phyloP scores from a whole-genome alignment of 2,329 filamentous ascomycete species.

The Ophiocordyceps unilateralis region DNA sequence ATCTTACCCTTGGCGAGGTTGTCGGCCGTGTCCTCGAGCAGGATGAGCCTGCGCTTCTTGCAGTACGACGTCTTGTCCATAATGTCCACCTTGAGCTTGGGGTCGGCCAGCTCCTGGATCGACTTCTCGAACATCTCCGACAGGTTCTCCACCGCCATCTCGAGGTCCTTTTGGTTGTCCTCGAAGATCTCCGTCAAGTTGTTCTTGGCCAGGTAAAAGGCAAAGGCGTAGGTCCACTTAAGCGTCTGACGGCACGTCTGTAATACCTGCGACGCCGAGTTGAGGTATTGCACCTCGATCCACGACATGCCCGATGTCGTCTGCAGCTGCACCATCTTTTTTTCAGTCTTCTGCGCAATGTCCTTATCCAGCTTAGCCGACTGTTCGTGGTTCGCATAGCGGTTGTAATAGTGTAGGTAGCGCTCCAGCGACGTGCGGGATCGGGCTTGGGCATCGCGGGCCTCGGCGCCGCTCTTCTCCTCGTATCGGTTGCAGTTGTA shows the following conservation, averaged over 20 bases:
- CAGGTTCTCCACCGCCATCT: conserved; percentile 89
- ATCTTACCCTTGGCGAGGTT: conserved; percentile 66
- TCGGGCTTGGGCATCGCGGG: conserved; percentile 79
- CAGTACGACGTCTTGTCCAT: conserved; percentile 98
- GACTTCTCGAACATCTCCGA: conserved; percentile 99
- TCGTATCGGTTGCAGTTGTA: conserved; percentile 98
- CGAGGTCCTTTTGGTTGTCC: conserved; percentile 94
- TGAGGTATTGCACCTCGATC: conserved; percentile 97
- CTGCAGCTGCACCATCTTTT: conserved; percentile 96
- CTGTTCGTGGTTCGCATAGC: conserved; percentile 97
- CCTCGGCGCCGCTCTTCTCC: conserved; percentile 84
- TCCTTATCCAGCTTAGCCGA: conserved; percentile 94
- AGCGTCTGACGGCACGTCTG: conserved; percentile 96
- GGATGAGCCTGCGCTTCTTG: conserved; percentile 75
- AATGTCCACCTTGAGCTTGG: conserved; percentile 95
- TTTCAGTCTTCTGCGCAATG: conserved; percentile 88
- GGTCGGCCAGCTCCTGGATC: conserved; percentile 61
- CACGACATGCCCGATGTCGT: conserved; percentile 90
- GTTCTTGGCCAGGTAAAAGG: conserved; percentile 90
- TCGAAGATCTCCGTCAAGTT: conserved; percentile 96
- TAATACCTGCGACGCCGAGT: conserved; percentile 79
- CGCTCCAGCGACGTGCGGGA: conserved; percentile 81
- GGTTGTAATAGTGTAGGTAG: conserved; percentile 98
- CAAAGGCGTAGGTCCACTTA: conserved; percentile 99
- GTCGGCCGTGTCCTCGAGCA: conserved; percentile 83